Evolutionary conservation across 441 rosid genomes (phyloP).

Genomic region (Metrosideros polymorpha): DNA sequence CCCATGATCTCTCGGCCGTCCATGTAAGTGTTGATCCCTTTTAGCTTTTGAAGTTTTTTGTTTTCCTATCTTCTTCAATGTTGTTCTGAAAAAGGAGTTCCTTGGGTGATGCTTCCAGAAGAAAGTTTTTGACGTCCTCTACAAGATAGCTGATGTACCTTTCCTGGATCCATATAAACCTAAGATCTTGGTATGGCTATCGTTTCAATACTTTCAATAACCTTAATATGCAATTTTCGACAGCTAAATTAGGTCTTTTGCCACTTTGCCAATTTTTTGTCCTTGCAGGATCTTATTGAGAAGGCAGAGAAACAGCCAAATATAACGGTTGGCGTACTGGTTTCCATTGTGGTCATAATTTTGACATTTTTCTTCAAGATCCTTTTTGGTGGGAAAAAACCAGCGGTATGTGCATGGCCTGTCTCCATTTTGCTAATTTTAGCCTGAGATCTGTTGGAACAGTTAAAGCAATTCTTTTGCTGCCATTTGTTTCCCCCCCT

Average conservation of each 20-base stretch:
- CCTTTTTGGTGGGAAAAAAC: conserved; percentile 81
- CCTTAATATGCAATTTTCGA: not conserved
- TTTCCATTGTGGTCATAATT: conserved; percentile 45
- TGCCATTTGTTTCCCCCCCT: not conserved
- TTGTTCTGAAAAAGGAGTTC: not conserved
- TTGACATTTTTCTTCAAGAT: conserved; percentile 40
- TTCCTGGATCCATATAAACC: conserved; percentile 59
- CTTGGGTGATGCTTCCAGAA: conserved; percentile 40
- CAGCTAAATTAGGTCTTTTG: not conserved
- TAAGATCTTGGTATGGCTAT: conserved; percentile 50
- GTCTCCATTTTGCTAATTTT: not conserved
- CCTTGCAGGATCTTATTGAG: conserved; percentile 57
- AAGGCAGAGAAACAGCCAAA: conserved; percentile 92
- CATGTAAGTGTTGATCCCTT: conserved; percentile 35
- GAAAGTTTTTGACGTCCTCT: conserved; percentile 65
- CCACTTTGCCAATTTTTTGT: not conserved
- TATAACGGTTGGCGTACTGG: conserved; percentile 58
- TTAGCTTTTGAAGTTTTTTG: not conserved
- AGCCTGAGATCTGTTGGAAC: not conserved
- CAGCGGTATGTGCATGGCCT: conserved; percentile 1
- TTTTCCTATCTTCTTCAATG: not conserved
- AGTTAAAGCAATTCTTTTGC: not conserved
- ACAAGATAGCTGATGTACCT: conserved; percentile 76
- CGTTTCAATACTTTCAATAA: not conserved
- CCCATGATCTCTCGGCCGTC: conserved; percentile 49